Conservation (phyloP, 2,329 filamentous ascomycete genomes). For the Pseudogymnoascus sp. region DNA sequence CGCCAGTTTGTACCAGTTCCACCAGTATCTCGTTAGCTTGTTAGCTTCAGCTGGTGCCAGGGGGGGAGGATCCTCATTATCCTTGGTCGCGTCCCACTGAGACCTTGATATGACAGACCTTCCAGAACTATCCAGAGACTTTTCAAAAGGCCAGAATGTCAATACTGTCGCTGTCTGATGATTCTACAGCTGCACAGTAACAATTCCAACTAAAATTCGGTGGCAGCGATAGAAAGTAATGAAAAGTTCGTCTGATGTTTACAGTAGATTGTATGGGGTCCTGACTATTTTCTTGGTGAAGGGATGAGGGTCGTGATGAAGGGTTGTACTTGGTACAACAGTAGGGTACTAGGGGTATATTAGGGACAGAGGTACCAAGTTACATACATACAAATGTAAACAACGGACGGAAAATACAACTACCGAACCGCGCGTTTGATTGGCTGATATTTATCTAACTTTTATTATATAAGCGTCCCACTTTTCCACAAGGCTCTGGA, state of each 20-base stretch:
- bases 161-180: not conserved
- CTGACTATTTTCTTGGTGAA: not conserved
- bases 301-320: not conserved
- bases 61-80: not conserved
- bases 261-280: not conserved
- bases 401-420: conserved; percentile 11
- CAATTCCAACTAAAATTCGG: not conserved
- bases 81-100: conserved; percentile 7
- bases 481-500: conserved; percentile 6
- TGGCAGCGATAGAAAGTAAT: not conserved
- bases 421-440: conserved; percentile 1
- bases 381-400: not conserved
- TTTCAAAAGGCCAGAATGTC: not conserved
- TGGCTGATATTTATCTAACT: not conserved
- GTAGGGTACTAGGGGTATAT: not conserved
- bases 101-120: not conserved
- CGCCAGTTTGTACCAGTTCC: not conserved
- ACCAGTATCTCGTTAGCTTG: not conserved
- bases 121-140: not conserved
- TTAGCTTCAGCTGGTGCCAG: conserved; percentile 3
- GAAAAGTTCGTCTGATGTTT: not conserved
- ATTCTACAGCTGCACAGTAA: not conserved
- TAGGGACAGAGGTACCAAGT: not conserved
- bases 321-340: not conserved
- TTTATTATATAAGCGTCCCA: not conserved